Base-by-base conservation (phyloP, 345 rosid species). In the Euphorbia lathyris region DNA sequence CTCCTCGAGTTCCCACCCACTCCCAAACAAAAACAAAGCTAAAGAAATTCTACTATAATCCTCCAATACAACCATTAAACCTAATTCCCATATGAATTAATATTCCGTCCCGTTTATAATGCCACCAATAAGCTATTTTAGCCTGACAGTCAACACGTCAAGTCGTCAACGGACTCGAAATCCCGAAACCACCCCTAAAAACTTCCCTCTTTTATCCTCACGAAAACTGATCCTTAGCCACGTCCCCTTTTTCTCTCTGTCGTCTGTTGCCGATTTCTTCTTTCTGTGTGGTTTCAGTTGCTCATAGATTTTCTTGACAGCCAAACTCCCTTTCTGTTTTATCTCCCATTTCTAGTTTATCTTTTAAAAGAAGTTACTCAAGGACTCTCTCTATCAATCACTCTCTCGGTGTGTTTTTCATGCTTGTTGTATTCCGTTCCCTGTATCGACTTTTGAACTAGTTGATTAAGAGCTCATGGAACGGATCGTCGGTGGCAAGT, bases 401-500 rank as follows among this genome's bases (percentile, higher is more conserved):
- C 4, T 32, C 16, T 23, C 4, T 5, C 7, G 26, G 0, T 64
- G 7, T 13, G 2, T 27, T 19, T 64, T 65, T 65, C 40, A 65
- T 65, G 68, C 40, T 65, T 9, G 1, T 65, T 40, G 23, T 40
- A 23, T 23, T 34, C 30, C 51, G 26, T 67, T 8, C 48, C 26
- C 17, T 30, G 25, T 19, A 4, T 55, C 36, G 70, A 32, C 20
- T 27, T 34, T 30, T 0, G 27, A 25, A 23, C 65, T 9, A 29
- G 40, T 4, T 29, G 32, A 60, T 50, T 50, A 11, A 11, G 27
- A 13, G 43, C 16, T 9, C 23, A 84, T 88, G 90, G 90, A 86
- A 63, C 87, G 98, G 47, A 80, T 87, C 75, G 85, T 91, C 83
- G 97, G 98, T 58, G 91, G 91, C 66, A 91, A 91, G 80, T 89